Base-by-base conservation (phyloP, 2,329 filamentous ascomycete species). In the Lecanicillium sp. region DNA sequence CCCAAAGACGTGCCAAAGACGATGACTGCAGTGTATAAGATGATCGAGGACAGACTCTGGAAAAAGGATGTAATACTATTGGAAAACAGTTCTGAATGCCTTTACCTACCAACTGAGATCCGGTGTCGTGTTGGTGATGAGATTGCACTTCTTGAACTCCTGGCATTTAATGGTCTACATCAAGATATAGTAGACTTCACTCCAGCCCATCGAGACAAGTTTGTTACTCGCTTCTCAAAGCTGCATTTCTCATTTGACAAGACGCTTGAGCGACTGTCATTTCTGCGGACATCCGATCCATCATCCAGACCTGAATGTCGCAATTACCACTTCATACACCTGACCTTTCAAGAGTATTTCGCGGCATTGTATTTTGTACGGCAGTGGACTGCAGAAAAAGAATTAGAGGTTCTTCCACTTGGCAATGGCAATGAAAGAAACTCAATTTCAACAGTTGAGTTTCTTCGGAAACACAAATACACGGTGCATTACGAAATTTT, bases 271-370 rank as follows among this genome's bases (percentile, higher is more conserved):
- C 33, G 20, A 4, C 45, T 64, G 7, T 66, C 64, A 8, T 64
- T 64, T 46, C 43, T 64, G 5, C 56, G 59, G 3, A 53, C 54
- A 3, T 60, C 60, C 27, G 52, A 58, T 32, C 15, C 40, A 5
- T 49, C 42, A 14, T 18, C 39, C 35, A 17, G 50, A 3, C 17
- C 37, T 4, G 9, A 40, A n/a, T 20, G 48, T 14, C 46, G 35
- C 40, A 53, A 27, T 17, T 65, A 64, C 38, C 56, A 66, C 41
- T 67, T 68, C 33, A 17, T 66, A 18, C 63, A 68, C 42, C 44
- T 65, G 9, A 65, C 63, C 2, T 63, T 62, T 43, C 62, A 66
- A 41, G 63, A 66, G 43, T 65, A 53, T 37, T 66, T 67, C 48
- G 62, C 58, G 0, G 64, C 63, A 3, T 49, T 42, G 19, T 63